Percentiles rank a stretch among this genome's conserved stretches.
Conservation (phyloP, 73 alveolate species). For the Effrenium voratum region DNA sequence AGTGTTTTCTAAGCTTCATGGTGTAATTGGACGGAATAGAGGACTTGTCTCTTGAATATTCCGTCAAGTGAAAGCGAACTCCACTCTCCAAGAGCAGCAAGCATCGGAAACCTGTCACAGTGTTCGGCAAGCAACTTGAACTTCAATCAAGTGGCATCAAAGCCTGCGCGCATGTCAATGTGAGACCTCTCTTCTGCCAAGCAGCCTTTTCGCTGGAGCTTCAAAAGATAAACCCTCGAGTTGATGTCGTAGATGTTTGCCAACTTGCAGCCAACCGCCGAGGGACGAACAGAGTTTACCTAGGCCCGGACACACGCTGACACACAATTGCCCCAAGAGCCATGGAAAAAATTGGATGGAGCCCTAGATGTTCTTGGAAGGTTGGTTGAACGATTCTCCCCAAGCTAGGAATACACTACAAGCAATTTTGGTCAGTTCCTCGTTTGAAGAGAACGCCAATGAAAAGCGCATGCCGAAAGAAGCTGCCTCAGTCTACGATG, state of each 20-base stretch:
- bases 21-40: constrained; percentile 96
- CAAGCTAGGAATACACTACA: no score
- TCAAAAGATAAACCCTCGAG: constrained; percentile 95
- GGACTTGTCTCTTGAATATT: constrained; percentile 95
- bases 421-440: no score
- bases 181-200: background rate
- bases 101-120: constrained; percentile 82
- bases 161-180: background rate
- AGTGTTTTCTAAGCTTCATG: constrained; percentile 97
- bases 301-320: no score
- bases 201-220: constrained; percentile 71
- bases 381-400: no score
- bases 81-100: constrained; percentile 96
- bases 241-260: constrained; percentile 97
- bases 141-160: background rate
- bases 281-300: constrained; percentile 94
- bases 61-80: constrained; percentile 96
- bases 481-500: background rate
- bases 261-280: constrained; percentile 95
- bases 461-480: background rate
- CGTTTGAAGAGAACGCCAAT: background rate
- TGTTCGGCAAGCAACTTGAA: background rate
- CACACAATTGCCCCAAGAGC: no score
- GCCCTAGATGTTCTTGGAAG: no score
- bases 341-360: no score